These are phyloP conservation scores for Agrocybe praecox DNA, from an alignment of 768 basidiomycete genomes.

Conservation along the genomic window DNA sequence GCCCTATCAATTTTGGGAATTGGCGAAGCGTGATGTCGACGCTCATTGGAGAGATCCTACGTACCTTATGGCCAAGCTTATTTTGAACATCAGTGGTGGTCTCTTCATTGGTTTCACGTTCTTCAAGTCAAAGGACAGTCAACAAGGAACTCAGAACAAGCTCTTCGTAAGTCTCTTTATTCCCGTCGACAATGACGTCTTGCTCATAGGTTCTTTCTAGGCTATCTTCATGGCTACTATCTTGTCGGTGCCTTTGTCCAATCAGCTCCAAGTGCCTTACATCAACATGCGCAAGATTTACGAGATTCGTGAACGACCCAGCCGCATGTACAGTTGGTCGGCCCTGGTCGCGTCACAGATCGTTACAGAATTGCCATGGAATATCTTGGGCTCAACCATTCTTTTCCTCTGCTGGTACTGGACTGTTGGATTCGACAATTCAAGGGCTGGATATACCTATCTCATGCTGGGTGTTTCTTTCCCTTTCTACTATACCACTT, in stretches of 20 bases:
- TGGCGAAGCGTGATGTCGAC: slow-evolving; percentile 44
- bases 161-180: slow-evolving; percentile 51
- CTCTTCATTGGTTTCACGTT: slow-evolving; percentile 68
- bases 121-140: slow-evolving; percentile 52
- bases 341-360: slow-evolving; percentile 58
- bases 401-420: slow-evolving; percentile 74
- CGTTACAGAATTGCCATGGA: slow-evolving; percentile 63
- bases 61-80: slow-evolving; percentile 61
- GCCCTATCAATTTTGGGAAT: slow-evolving; percentile 45
- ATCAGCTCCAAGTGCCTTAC: slow-evolving; percentile 66
- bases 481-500: slow-evolving; percentile 20
- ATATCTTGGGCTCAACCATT: slow-evolving; percentile 56
- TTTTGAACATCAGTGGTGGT: slow-evolving; percentile 54
- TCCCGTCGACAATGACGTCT: slow-evolving; percentile 2
- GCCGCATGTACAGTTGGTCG: slow-evolving; percentile 67
- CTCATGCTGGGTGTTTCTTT: slow-evolving; percentile 47
- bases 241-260: slow-evolving; percentile 51
- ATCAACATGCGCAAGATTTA: slow-evolving; percentile 61
- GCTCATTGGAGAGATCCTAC: slow-evolving; percentile 60
- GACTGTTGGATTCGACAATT: slow-evolving; percentile 61
- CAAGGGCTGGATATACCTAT: slow-evolving; percentile 60
- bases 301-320: slow-evolving; percentile 66
- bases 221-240: slow-evolving; percentile 60
- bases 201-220: slow-evolving; percentile 22
- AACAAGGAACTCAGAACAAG: slow-evolving; percentile 66